Conservation (phyloP, 345 rosid species). For the Sapria himalayana region DNA sequence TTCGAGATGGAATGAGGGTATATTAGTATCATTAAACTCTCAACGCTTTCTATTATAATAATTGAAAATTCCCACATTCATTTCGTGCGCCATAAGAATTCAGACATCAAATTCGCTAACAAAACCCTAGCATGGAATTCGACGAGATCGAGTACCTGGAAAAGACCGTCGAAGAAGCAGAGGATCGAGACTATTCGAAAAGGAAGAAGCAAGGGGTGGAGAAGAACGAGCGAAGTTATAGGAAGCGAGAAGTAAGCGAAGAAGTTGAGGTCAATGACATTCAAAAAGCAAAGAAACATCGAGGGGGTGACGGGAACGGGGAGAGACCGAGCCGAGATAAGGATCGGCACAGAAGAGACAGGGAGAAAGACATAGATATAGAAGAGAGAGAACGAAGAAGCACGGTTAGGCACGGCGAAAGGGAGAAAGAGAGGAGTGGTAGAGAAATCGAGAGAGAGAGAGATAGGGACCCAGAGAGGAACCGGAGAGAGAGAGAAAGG, state of each 20-base stretch:
- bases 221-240: slow-evolving; percentile 45
- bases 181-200: slow-evolving; percentile 19
- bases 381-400: slow-evolving; percentile 6
- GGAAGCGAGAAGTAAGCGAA: slow-evolving; percentile 22
- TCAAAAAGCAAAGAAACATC: slow-evolving; percentile 39
- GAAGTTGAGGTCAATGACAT: slow-evolving; percentile 25
- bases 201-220: slow-evolving; percentile 24
- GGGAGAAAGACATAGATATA: slow-evolving; percentile 2
- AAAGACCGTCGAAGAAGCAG: slow-evolving; percentile 53
- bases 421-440: slow-evolving; percentile 1
- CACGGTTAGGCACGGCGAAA: background rate
- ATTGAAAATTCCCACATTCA: too few species aligned
- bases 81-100: too few species aligned
- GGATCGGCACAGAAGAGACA: background rate
- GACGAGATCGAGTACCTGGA: slow-evolving; percentile 94
- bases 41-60: too few species aligned
- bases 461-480: slow-evolving; percentile 32
- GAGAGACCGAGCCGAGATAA: background rate
- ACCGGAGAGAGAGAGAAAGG: slow-evolving; percentile 21
- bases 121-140: too few species aligned
- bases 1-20: too few species aligned
- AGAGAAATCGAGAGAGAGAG: slow-evolving; percentile 7
- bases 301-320: slow-evolving; percentile 15
- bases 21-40: too few species aligned
- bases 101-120: too few species aligned